A percentile compares a stretch with the other conserved stretches of the same genome.
Evolutionary conservation across 441 rosid genomes (phyloP).

Genomic region (Jatropha multifida): DNA sequence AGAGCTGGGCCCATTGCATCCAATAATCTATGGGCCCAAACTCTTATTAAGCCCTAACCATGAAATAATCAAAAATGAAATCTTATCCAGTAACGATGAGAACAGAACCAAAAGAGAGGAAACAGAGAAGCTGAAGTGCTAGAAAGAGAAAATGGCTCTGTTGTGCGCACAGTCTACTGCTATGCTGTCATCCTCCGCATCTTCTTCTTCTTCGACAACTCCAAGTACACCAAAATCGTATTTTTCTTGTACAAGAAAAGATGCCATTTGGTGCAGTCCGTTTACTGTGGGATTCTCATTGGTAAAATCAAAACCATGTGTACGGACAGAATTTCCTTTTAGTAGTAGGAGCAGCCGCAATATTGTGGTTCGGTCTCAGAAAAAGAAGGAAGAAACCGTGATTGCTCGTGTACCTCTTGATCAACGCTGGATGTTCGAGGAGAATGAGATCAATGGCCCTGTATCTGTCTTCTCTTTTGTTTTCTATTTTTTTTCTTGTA

Average conservation of each 20-base stretch:
- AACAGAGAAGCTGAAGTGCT: not conserved
- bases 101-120: not conserved
- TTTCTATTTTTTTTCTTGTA: not conserved
- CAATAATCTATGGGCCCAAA: not conserved
- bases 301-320: conserved; percentile 32
- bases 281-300: conserved; percentile 42
- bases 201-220: conserved; percentile 26
- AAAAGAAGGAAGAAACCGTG: conserved; percentile 21
- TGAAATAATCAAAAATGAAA: not conserved
- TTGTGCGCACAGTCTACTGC: conserved; percentile 42
- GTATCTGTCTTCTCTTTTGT: conserved; percentile 35
- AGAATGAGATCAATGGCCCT: conserved; percentile 77
- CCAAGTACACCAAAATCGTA: conserved; percentile 22
- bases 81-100: conserved; percentile 11
- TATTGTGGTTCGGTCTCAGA: conserved; percentile 54
- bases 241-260: conserved; percentile 13
- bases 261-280: conserved; percentile 20
- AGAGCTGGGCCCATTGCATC: too few relatives aligned
- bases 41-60: conserved; percentile 4
- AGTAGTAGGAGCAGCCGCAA: conserved; percentile 31
- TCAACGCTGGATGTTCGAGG: conserved; percentile 90
- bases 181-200: conserved; percentile 28
- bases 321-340: conserved; percentile 21
- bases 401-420: conserved; percentile 62
- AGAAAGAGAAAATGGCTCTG: conserved; percentile 42